Percentiles rank a stretch among this genome's conserved stretches.
phyloP scores from a whole-genome alignment of 768 basidiomycete species.

The Lanmaoa pseudosensibilis region DNA sequence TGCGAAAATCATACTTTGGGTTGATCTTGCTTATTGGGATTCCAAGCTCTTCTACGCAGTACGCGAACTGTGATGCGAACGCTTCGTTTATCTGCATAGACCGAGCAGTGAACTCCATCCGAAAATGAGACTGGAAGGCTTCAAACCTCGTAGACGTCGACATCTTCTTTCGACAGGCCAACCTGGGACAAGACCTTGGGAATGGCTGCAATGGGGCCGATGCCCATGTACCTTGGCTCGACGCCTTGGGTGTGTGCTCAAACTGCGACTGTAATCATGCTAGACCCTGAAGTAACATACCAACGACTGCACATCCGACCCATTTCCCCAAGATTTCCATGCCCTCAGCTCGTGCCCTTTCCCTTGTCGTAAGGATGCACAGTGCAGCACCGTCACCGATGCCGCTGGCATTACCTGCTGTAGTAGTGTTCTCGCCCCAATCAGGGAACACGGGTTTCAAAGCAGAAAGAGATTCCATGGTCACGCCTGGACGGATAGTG shows the following conservation, averaged over 20 bases:
- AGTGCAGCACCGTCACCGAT: constrained; percentile 92
- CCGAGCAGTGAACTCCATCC: background rate
- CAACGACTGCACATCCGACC: constrained; percentile 74
- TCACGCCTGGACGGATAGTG: constrained; percentile 84
- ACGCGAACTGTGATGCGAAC: constrained; percentile 92
- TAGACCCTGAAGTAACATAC: constrained; percentile 38
- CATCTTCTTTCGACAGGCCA: constrained; percentile 67
- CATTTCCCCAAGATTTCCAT: constrained; percentile 83
- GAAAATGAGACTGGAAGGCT: background rate
- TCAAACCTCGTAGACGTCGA: constrained; percentile 73
- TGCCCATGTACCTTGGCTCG: constrained; percentile 77
- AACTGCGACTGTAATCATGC: background rate
- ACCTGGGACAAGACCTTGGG: constrained; percentile 62
- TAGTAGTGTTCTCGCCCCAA: constrained; percentile 70
- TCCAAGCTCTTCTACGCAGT: constrained; percentile 79
- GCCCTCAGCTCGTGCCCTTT: constrained; percentile 71
- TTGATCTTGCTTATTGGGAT: constrained; percentile 83
- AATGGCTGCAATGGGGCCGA: constrained; percentile 70
- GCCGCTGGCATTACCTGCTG: constrained; percentile 85
- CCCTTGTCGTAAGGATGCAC: constrained; percentile 78
- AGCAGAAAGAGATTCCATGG: constrained; percentile 67
- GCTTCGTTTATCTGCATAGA: constrained; percentile 76
- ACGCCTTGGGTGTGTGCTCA: constrained; percentile 47
- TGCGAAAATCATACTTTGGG: constrained; percentile 57
- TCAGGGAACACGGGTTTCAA: constrained; percentile 87